Conservation (phyloP, 2,329 filamentous ascomycete species). For the Cucurbitaria berberidis region DNA sequence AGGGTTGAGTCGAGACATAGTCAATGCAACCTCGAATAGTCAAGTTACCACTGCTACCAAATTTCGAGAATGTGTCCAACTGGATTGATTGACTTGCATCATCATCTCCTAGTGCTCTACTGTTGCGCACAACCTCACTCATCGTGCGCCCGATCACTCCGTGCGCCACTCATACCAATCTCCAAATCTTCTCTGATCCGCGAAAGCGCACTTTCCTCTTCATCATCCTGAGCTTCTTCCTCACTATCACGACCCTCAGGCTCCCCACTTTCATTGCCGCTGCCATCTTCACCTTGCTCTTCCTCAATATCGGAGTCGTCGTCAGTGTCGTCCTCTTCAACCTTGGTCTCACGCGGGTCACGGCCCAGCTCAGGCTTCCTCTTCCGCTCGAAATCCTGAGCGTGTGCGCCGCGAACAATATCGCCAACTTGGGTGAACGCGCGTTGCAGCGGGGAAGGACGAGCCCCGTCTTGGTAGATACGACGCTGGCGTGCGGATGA, state of each 20-base stretch:
- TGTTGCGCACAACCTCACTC: background rate
- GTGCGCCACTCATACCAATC: conserved; percentile 10
- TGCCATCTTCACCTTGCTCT: conserved; percentile 36
- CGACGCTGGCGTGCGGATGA: conserved; percentile 27
- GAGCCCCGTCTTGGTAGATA: conserved; percentile 21
- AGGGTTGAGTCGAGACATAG: no score
- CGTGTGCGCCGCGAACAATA: conserved; percentile 83
- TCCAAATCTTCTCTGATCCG: conserved; percentile 21
- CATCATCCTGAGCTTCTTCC: conserved; percentile 15
- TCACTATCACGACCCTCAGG: conserved; percentile 8
- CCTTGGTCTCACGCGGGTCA: conserved; percentile 37
- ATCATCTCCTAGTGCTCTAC: background rate
- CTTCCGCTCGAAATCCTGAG: conserved; percentile 89
- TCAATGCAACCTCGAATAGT: no score
- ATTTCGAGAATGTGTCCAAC: no score
- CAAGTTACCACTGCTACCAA: no score
- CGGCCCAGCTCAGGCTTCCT: conserved; percentile 58
- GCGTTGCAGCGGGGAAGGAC: conserved; percentile 45
- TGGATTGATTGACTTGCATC: background rate
- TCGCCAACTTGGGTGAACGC: conserved; percentile 63
- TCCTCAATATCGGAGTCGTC: conserved; percentile 31
- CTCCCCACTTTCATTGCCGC: conserved; percentile 20
- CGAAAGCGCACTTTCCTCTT: conserved; percentile 17
- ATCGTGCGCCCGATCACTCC: background rate
- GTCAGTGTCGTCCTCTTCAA: conserved; percentile 33